Base-by-base conservation (phyloP, 371 early-diverging fungal genomes). In the Mucor saturninus region DNA sequence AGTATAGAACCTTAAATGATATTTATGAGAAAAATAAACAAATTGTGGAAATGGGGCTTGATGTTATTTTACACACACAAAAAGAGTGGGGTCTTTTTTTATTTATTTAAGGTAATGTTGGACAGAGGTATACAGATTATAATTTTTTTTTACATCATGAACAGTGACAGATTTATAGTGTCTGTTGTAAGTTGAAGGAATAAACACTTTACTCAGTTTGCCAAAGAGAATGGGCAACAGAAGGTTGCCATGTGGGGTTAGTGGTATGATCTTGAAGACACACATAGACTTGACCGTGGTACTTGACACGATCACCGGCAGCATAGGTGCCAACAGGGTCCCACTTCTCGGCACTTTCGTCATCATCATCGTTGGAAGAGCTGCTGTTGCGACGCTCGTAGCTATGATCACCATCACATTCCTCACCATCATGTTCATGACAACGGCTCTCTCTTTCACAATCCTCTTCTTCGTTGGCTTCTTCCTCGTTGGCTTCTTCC, bases 211-310 rank as follows among this genome's bases (percentile, higher is more conserved):
- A 85, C 30, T 69, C 78, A 37, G 69, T 55, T 64, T 79, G 73
- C 86, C 86, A 84, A 71, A 86, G 81, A 49, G 84, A 83, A 61
- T 76, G 78, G 39, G 86, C 84, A 50, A 57, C 69, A 43, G 65
- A 74, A 21, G 86, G 86, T 59, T 65, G 56, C 84, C 86, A 86
- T 37, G 83, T 84, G 38, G 84, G 84, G 70, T 86, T 83, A 56
- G 82, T 80, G 38, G 74, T 74, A 56, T 84, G 85, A 8, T 75
- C 78, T 67, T 84, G 85, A 37, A 84, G 74, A 59, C 85, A 84
- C 38, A 84, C 52, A 42, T 79, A 84, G 31, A 60, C 61, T 42
- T 76, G 76, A 5, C 83, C 84, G 31, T 83, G 77, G 67, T 82
- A 86, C 62, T 68, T 64, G 53, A 86, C 84, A 49, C 73, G 78